These are phyloP conservation scores for Corchorus olitorius DNA, from an alignment of 345 rosid genomes.

Conservation along the genomic window DNA sequence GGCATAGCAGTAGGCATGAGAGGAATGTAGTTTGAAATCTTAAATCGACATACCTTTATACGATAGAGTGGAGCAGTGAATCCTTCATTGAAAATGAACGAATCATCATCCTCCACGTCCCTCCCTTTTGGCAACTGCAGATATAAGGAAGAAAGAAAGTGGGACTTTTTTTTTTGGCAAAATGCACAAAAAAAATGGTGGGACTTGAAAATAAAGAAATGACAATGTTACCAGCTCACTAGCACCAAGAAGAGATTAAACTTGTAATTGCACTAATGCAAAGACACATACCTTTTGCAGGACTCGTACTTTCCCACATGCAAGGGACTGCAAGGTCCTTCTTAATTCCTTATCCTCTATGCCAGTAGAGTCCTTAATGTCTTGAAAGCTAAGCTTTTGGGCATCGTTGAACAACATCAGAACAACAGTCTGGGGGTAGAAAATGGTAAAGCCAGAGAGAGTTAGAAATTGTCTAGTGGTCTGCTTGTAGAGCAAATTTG, in stretches of 20 bases:
- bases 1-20: not conserved
- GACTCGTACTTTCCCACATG: slow-evolving; percentile 96
- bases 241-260: not conserved
- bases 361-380: slow-evolving; percentile 86
- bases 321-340: slow-evolving; percentile 95
- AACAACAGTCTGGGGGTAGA: slow-evolving; percentile 74
- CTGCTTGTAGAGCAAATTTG: not conserved
- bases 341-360: slow-evolving; percentile 95
- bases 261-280: not conserved
- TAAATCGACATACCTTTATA: slow-evolving; percentile 56
- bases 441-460: slow-evolving; percentile 6
- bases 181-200: no score
- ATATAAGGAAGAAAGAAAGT: not conserved
- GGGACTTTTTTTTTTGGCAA: no score
- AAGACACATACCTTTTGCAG: slow-evolving; percentile 67
- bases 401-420: slow-evolving; percentile 97
- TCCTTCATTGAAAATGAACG: slow-evolving; percentile 76
- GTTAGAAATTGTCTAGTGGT: slow-evolving; percentile 17
- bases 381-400: slow-evolving; percentile 85
- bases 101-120: slow-evolving; percentile 92
- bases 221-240: not conserved
- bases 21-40: not conserved
- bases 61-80: slow-evolving; percentile 86
- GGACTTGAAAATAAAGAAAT: not conserved
- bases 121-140: slow-evolving; percentile 87